A percentile compares a stretch with the other conserved stretches of the same genome.
phyloP scores from a whole-genome alignment of 345 rosid genomes.

The Citrus mangshanensis region DNA sequence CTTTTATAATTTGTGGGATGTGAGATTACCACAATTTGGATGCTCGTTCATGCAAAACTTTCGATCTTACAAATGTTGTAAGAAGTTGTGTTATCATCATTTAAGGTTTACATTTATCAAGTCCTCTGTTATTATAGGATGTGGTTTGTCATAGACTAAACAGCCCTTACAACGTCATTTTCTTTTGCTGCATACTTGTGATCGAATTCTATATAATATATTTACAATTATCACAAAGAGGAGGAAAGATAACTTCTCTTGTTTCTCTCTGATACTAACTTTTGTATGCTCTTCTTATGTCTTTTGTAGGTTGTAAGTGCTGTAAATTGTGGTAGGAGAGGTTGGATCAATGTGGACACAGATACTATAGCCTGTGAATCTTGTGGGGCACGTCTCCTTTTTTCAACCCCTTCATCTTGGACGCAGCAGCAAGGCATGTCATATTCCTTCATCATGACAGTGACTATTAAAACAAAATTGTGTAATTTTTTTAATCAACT shows the following conservation, averaged over 20 bases:
- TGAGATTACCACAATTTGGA: neutral
- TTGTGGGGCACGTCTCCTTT: constrained; percentile 80
- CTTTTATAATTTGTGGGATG: neutral
- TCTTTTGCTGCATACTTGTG: neutral
- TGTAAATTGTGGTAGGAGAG: constrained; percentile 88
- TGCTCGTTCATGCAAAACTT: neutral
- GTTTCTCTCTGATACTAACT: neutral
- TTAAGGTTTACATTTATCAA: neutral
- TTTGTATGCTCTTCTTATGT: neutral
- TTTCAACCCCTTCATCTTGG: constrained; percentile 88
- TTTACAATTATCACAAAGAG: neutral
- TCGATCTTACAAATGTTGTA: neutral
- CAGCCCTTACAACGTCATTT: too few species aligned
- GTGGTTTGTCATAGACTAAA: neutral
- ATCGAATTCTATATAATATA: neutral
- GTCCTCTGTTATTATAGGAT: neutral
- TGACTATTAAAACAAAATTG: neutral
- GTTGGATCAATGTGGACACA: constrained; percentile 83
- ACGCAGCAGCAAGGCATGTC: constrained; percentile 69
- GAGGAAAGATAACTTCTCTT: neutral
- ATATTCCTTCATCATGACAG: constrained; percentile 12
- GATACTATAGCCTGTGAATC: constrained; percentile 87
- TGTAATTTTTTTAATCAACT: neutral
- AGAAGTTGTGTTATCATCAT: neutral
- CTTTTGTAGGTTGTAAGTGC: constrained; percentile 71